Percentiles rank a stretch among this genome's conserved stretches.
These are phyloP conservation scores for Fusarium albidum DNA, from an alignment of 2,329 filamentous ascomycete genomes.

Conservation along the genomic window DNA sequence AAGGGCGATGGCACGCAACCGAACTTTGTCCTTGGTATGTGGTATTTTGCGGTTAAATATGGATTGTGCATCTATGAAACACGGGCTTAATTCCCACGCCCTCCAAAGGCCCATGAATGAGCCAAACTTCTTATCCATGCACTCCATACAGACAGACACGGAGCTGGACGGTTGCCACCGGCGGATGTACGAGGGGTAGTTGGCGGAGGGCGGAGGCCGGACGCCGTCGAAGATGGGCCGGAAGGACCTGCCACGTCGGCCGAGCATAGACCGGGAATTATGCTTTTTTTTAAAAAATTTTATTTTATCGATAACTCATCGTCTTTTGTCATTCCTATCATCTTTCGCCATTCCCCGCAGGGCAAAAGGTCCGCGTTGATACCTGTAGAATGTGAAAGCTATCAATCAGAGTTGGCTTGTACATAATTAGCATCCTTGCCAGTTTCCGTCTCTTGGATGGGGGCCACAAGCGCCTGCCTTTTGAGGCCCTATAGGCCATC, in stretches of 20 bases:
- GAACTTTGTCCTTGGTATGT: conserved; percentile 8
- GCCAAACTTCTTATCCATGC: not conserved
- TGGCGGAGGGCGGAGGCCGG: not conserved
- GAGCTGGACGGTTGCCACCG: conserved; percentile 1
- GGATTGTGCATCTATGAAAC: too few species aligned
- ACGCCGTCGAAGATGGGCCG: not conserved
- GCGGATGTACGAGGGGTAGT: conserved; percentile 7
- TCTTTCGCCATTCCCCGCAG: conserved; percentile 16
- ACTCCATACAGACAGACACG: conserved; percentile 10
- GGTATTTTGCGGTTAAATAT: conserved; percentile 10
- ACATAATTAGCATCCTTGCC: conserved; percentile 17
- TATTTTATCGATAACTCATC: not conserved
- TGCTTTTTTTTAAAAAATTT: too few species aligned
- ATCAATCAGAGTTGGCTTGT: conserved; percentile 8
- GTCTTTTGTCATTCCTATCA: conserved; percentile 3
- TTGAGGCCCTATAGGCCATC: too few species aligned
- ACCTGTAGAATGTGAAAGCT: conserved; percentile 6
- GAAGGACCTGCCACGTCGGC: conserved; percentile 8
- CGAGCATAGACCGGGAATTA: conserved; percentile 3
- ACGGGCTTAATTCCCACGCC: too few species aligned
- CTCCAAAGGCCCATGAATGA: conserved; percentile 13
- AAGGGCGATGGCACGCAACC: conserved; percentile 21
- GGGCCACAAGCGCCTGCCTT: conserved; percentile 15
- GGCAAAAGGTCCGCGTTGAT: conserved; percentile 7
- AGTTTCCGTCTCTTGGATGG: conserved; percentile 10